Base-by-base conservation (phyloP, 768 basidiomycete genomes). In the Mycena polygramma region DNA sequence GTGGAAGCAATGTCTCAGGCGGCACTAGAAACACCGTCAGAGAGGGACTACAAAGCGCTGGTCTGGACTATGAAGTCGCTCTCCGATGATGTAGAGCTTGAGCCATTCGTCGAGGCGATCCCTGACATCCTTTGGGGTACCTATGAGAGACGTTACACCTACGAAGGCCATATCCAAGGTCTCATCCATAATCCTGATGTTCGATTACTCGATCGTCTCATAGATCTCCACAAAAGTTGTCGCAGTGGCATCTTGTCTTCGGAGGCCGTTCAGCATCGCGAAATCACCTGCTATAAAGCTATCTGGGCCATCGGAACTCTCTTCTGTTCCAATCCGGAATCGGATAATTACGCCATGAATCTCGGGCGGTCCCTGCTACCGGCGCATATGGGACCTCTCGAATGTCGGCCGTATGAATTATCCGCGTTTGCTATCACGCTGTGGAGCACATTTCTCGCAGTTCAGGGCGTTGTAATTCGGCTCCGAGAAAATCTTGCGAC, bases 1-100 rank as follows among this genome's bases (percentile, higher is more conserved):
- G 20, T 55, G 2, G 54, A 55, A 39, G 54, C 36, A n/a, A 55
- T 55, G 36, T 55, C 36, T 13, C 20, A 5, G 19, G 17, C 36
- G 4, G 54, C 54, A 37, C 11, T 55, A 36, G 54, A 39, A 37
- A 15, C 36, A 17, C 54, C 36, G 1, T n/a, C 54, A n/a, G 10
- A 55, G 9, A 17, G 36, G 8, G 36, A 55, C 36, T 22, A 39
- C 54, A 39, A n/a, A n/a, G 54, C 36, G 5, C 20, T 55, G 2
- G 20, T 55, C 10, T 55, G 54, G 54, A 55, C 54, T 30, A 37
- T 55, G 54, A 55, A 55, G 36, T 55, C 54, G 6, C 36, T 55
- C 7, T 4, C 54, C n/a, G 36, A 55, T 13, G 36, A 55, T 15
- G 13, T 9, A 5, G 35, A 37, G 15, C 13, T 55, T 8, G 54